Base-by-base conservation (phyloP, 2,329 filamentous ascomycete species). In the Chrysoporthe deuterocubensis region DNA sequence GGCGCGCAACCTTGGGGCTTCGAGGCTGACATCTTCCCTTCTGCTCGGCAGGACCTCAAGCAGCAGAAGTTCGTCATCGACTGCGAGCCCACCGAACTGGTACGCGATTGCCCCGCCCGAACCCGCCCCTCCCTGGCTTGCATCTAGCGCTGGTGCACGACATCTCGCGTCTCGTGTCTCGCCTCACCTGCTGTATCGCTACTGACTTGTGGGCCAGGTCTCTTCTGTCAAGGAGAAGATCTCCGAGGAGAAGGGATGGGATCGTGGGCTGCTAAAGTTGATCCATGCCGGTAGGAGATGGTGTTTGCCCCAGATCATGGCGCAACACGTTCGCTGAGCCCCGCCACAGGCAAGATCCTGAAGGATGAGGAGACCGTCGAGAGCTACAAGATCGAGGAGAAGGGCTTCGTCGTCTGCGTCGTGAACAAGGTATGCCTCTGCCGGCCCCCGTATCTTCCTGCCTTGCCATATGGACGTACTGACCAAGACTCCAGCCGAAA, bases 361-460 rank as follows among this genome's bases (percentile, higher is more conserved):
- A 95, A 97, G 82, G 95, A 99, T 91, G 93, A 94, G 71, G 96
- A 97, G 78, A 97, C 94, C 2, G 92, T 99, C 74, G 93, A 94
- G 80, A 94, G 92, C 52, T 98, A 98, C 85, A 97, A 93, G 82
- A 98, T 99, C 71, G 95, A 99, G 82, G 96, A 98, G 87, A 99
- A 98, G 86, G 96, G 96, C 48, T 99, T 98, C 79, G 94, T 99
- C 75, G 96, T 99, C 70, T 99, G 96, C 84, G 97, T 99, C 90
- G 90, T 97, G 75, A 93, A 93, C 78, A 98, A 98, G 92, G 94
- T 97, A 83, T 71, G 80, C 71, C 26, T 65, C 67, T 44, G 6
- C 40, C 67, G 54, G 43, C 54, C 14, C 54, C 57, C 14, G 46
- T 48, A 34, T 59, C 66, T 65, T 66, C 21, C 57, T 21, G 43